Base-by-base conservation (phyloP, 306 rosid genomes). In the Fragaria iinumae region DNA sequence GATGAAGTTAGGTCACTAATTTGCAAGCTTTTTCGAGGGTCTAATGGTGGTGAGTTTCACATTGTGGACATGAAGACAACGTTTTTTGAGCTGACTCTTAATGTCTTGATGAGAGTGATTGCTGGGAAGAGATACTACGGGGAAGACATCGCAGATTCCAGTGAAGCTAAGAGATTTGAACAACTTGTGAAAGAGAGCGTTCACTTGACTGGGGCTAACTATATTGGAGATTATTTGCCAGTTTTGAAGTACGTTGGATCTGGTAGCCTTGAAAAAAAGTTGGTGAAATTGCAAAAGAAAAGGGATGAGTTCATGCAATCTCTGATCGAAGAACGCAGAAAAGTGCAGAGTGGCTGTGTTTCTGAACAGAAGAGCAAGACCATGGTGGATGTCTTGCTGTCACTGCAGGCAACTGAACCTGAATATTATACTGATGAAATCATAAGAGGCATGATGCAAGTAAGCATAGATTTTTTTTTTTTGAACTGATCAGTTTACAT, bases 101-200 rank as follows among this genome's bases (percentile, higher is more conserved):
- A 85, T 39, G 76, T 83, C 5, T 71, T 79, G 25, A 73, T 88
- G 83, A 83, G 89, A 67, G 53, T 81, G 79, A 53, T 85, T 36
- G 83, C 81, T 1, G 89, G 89, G 49, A 85, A 80, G 55, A 34
- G 84, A 62, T 83, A 83, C 47, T 83, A 76, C 25, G 83, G 88
- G 1, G 83, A 82, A 3, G 71, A 78, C 8, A 18, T 67, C 16
- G 60, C 14, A 14, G 72, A 48, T 0, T 73, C 48, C 6, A 71
- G 69, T 23, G 81, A 79, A 34, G 86, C 86, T 2, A 57, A 27
- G 23, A 29, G 36, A 48, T 79, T 85, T 32, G 23, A 79, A 21
- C 75, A 50, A 2, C 56, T 83, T 6, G 72, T 76, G 80, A 67
- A 4, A 36, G 78, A 76, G 34, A 62, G 62, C 2, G 60, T 68